phyloP scores from a whole-genome alignment of 2,329 filamentous ascomycete species.

The Ceratocystis smalleyi region DNA sequence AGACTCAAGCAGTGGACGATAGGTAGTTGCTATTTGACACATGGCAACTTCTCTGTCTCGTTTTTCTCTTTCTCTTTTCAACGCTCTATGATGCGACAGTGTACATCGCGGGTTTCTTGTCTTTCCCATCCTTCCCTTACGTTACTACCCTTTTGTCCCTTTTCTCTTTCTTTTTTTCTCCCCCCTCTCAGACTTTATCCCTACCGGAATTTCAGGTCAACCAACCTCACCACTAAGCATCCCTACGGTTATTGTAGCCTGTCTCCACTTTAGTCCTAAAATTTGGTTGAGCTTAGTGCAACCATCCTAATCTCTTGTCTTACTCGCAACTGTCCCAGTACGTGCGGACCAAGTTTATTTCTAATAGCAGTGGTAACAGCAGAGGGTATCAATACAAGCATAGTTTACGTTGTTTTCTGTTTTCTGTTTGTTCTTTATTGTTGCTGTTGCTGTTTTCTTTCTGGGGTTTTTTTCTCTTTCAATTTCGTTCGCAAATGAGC shows the following conservation, averaged over 20 bases:
- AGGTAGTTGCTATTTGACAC: background rate
- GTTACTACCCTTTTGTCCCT: background rate
- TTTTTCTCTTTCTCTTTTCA: background rate
- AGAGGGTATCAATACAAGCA: background rate
- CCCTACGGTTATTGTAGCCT: background rate
- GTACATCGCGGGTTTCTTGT: background rate
- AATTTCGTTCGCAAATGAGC: background rate
- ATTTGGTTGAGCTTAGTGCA: background rate
- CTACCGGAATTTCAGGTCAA: background rate
- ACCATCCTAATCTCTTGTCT: background rate
- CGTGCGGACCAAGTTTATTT: background rate
- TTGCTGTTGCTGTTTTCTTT: background rate
- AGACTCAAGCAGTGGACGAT: no score
- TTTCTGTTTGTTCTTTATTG: background rate
- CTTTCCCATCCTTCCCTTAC: background rate
- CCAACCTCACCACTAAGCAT: background rate
- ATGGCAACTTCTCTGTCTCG: background rate
- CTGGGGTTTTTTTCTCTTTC: background rate
- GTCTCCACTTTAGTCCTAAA: background rate
- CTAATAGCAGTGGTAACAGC: background rate
- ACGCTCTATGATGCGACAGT: no score
- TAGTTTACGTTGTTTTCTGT: background rate
- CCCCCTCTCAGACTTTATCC: background rate
- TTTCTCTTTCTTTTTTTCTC: background rate
- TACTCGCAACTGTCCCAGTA: background rate